phyloP scores from a whole-genome alignment of 1,284 basidiomycete species.

The Cryptococcus hybrid region DNA sequence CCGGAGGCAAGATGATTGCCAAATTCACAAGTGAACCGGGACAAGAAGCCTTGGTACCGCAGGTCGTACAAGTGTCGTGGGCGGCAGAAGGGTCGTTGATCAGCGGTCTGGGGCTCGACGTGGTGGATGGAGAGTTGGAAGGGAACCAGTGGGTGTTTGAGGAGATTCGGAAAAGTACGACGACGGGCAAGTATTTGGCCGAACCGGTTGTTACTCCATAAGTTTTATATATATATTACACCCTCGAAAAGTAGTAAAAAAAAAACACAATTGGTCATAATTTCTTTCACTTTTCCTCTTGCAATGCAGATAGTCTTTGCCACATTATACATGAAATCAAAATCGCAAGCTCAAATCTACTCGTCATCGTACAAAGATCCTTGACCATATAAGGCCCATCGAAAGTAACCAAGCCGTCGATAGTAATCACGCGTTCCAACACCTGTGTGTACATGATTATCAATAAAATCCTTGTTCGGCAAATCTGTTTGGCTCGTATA shows the following conservation, averaged over 20 bases:
- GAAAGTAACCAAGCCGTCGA: constrained; percentile 82
- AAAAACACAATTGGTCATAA: background rate
- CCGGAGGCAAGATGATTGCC: constrained; percentile 51
- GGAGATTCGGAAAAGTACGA: constrained; percentile 40
- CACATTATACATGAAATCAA: no score
- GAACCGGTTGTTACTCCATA: constrained; percentile 18
- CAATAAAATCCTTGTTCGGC: no score
- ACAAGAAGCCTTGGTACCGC: constrained; percentile 30
- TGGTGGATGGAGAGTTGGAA: constrained; percentile 33
- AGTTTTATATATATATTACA: background rate
- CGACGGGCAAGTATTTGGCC: constrained; percentile 49
- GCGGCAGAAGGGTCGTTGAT: constrained; percentile 44
- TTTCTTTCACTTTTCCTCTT: no score
- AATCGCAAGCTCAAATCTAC: no score
- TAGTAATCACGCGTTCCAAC: constrained; percentile 96
- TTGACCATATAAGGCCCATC: constrained; percentile 99
- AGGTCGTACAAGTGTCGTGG: constrained; percentile 52
- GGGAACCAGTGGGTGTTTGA: constrained; percentile 29
- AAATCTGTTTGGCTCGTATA: no score
- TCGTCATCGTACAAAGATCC: constrained; percentile 43
- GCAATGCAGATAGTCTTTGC: background rate
- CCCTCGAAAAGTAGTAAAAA: background rate
- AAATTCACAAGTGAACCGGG: constrained; percentile 48
- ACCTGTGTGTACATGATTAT: constrained; percentile 31
- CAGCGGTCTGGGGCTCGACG: constrained; percentile 47